Percentiles rank a stretch among this genome's conserved stretches.
Conservation (phyloP, 805 yeast genomes). For the Teunomyces kruisii region DNA sequence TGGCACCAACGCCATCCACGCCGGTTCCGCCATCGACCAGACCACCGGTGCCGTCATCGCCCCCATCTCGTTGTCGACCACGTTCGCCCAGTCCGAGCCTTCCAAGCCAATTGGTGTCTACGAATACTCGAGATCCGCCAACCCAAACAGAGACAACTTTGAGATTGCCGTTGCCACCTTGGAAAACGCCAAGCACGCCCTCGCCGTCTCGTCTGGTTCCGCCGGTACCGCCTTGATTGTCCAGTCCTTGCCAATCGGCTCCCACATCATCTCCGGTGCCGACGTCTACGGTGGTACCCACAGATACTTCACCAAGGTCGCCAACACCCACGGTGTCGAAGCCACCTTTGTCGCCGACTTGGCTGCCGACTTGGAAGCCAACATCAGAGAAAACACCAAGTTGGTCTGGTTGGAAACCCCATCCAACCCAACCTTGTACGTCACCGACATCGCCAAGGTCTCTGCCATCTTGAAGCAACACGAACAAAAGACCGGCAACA, state of each 20-base stretch:
- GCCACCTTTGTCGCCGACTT: constrained; percentile 68
- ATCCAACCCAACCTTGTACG: constrained; percentile 80
- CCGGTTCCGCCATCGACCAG: constrained; percentile 71
- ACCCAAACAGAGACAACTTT: constrained; percentile 82
- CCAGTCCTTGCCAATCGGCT: constrained; percentile 68
- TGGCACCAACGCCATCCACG: constrained; percentile 83
- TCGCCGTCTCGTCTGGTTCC: constrained; percentile 84
- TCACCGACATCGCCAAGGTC: constrained; percentile 72
- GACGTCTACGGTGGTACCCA: constrained; percentile 93
- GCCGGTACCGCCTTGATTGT: constrained; percentile 78
- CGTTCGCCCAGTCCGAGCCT: constrained; percentile 80
- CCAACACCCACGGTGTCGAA: constrained; percentile 72
- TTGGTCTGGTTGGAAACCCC: constrained; percentile 90
- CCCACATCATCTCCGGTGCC: constrained; percentile 76
- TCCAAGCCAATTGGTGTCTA: constrained; percentile 73
- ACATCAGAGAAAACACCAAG: constrained; percentile 61
- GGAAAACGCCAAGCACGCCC: constrained; percentile 71
- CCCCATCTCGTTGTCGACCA: constrained; percentile 79
- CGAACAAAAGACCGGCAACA: constrained; percentile 46
- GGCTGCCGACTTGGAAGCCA: constrained; percentile 53
- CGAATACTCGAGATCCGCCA: constrained; percentile 83
- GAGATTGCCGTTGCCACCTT: constrained; percentile 78
- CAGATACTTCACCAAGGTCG: constrained; percentile 85
- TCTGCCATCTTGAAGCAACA: constrained; percentile 50
- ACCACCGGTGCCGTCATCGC: constrained; percentile 84